phyloP scores from a whole-genome alignment of 495 filamentous ascomycete genomes.

The Astrothelium subdiscretum region DNA sequence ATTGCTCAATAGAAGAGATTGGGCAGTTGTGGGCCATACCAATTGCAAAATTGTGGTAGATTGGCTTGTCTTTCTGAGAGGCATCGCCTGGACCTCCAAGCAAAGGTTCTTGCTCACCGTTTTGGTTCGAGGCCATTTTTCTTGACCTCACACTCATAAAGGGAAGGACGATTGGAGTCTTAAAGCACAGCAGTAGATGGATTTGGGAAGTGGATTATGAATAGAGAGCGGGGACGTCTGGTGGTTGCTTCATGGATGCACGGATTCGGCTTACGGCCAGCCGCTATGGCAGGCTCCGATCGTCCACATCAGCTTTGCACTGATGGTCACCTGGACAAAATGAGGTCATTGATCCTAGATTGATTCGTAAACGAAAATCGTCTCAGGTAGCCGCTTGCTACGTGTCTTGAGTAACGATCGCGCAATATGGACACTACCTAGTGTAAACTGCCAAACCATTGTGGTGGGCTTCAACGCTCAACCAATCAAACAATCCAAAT shows the following conservation, averaged over 20 bases:
- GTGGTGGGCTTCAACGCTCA: not conserved
- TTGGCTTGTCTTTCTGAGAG: conserved; percentile 50
- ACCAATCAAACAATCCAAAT: not conserved
- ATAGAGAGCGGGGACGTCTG: not conserved
- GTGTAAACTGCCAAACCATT: not conserved
- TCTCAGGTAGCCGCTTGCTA: not conserved
- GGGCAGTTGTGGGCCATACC: conserved; percentile 38
- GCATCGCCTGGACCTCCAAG: conserved; percentile 65
- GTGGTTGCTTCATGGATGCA: not conserved
- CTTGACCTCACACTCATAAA: not conserved
- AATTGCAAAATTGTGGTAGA: conserved; percentile 62
- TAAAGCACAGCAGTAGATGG: not conserved
- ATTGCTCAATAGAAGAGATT: not conserved
- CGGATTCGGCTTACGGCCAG: not conserved
- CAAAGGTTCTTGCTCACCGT: conserved; percentile 62
- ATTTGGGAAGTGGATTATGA: not conserved
- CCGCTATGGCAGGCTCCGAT: not conserved
- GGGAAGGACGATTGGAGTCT: not conserved
- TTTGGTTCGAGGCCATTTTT: conserved; percentile 14
- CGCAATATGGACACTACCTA: not conserved
- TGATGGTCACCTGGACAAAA: not conserved
- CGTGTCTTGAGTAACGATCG: not conserved
- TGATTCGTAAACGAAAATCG: not conserved
- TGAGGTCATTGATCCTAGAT: not conserved
- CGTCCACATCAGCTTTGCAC: not conserved